Base-by-base conservation (phyloP, 176 grass and related monocot species). In the Aegilops longissima region DNA sequence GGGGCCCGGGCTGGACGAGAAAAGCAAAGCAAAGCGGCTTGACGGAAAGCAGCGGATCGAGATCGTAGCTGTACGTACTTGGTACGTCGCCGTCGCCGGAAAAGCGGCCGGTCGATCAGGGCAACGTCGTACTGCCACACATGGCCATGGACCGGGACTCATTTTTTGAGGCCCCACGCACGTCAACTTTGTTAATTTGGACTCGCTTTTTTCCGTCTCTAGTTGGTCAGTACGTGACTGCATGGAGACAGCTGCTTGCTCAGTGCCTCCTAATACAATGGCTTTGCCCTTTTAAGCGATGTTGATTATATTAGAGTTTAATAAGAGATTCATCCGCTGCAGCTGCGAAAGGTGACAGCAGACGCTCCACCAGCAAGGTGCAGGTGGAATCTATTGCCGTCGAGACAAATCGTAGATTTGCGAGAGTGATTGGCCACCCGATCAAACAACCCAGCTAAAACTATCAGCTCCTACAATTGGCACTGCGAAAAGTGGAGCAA, bases 81-180 rank as follows among this genome's bases (percentile, higher is more conserved):
- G 51, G 33, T 20, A 36, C 35, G 70, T 25, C n/a, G 16, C 34
- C 73, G 42, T 76, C 73, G 73, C 73, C 73, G 73, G 73, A 76
- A 76, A 76, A 51, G 42, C 8, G 40, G 73, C 73, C 24, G 72
- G 25, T 45, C 40, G 44, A 52, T 52, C 49, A 52, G 49, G 51
- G 51, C 6, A 74, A 74, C 71, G 71, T 74, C 71, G 71, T 74
- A 17, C 71, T 70, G 3, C n/a, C 42, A 75, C 40, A 73, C 40
- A 29, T 49, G 73, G 42, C 12, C 36, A 16, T 47, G 42, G 72
- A 47, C 29, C 71, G 6, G n/a, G 6, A 9, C 42, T 49, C 70
- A 1, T 21, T 75, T 29, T 47, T 2, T 49, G 6, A 74, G 23
- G 72, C 72, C 72, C 42, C 72, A 75, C 72, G 44, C 72, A 5